A percentile compares a stretch with the other conserved stretches of the same genome.
These are phyloP conservation scores for Colletotrichum liriopes DNA, from an alignment of 2,329 filamentous ascomycete genomes.

Conservation along the genomic window DNA sequence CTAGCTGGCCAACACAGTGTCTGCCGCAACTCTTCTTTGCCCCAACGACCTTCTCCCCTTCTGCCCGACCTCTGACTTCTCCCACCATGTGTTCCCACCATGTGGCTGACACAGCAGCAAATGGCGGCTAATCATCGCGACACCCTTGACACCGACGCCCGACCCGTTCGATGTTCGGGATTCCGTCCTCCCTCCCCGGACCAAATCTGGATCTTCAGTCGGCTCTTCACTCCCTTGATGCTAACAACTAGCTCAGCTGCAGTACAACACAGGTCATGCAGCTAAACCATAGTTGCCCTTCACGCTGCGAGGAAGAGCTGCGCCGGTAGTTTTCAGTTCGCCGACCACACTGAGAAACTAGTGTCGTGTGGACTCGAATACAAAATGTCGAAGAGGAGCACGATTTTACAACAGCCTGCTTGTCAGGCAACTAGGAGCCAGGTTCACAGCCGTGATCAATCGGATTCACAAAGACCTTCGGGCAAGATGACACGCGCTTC, in stretches of 20 bases:
- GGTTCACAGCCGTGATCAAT: not conserved
- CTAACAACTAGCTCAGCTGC: not conserved
- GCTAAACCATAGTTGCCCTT: conserved; percentile 14
- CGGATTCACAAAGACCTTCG: not conserved
- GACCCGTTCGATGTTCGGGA: not conserved
- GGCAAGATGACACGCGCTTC: conserved; percentile 25
- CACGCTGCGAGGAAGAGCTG: conserved; percentile 17
- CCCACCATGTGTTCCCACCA: not conserved
- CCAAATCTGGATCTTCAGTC: not conserved
- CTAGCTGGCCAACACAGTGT: not conserved
- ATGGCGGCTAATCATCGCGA: not conserved
- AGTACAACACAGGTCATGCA: conserved; percentile 26
- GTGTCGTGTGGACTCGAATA: conserved; percentile 1
- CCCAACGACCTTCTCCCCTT: not conserved
- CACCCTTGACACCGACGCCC: not conserved
- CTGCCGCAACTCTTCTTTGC: too few relatives aligned
- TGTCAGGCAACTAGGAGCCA: not conserved
- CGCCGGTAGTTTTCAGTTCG: conserved; percentile 12
- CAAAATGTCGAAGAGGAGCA: conserved; percentile 35
- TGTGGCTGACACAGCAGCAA: not conserved
- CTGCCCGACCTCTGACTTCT: not conserved
- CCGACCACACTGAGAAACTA: not conserved
- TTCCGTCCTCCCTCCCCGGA: not conserved
- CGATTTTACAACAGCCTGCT: conserved; percentile 5
- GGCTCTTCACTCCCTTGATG: not conserved